Evolutionary conservation across 495 filamentous ascomycete species (phyloP), one percentile per base, ranked within the genome.

Genomic region (Evernia prunastri): DNA sequence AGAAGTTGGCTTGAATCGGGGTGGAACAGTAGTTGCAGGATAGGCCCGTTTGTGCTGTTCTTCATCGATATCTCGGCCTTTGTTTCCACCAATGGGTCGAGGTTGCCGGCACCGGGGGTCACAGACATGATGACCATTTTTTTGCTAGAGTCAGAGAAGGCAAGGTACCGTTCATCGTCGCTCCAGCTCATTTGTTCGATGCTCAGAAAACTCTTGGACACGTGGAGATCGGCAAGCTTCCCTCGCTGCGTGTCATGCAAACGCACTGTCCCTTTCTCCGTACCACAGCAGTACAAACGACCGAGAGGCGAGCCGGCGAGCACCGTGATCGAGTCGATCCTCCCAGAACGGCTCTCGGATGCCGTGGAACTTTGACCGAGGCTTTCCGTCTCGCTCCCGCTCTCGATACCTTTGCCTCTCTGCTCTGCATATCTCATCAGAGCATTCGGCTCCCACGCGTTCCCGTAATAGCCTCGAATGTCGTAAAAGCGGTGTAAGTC

Each of bases 401-500:
- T 67, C 35, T 69, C 56, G 18, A 35, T 58, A 25, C 56, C 60
- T 60, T 67, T 69, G 18, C 61, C 56, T 42, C 56, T 47, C 29
- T 71, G 69, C 53, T 72, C 71, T 42, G 61, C 62, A 60, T 60
- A 69, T 60, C 59, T 67, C 42, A 73, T 47, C 53, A 73, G 54
- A 25, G 63, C 56, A 56, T 67, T 70, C 11, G 70, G 72, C 65
- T 73, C 70, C 72, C 70, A 73, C 17, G 54, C 68, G 58, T 72
- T 73, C 13, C 63, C 68, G 56, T 71, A 71, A 20, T 60, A 61
- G 0, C 69, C 71, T 61, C 72, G 56, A 17, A 72, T 63, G 27
- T 74, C 72, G 43, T 73, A 74, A 36, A 74, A 53, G 12, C 72
- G 71, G 35, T 57, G 47, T n/a, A 58, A 17, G 35, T 73, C 72